Evolutionary conservation across 345 rosid species (phyloP).

Genomic region (Salix koriyanagi): DNA sequence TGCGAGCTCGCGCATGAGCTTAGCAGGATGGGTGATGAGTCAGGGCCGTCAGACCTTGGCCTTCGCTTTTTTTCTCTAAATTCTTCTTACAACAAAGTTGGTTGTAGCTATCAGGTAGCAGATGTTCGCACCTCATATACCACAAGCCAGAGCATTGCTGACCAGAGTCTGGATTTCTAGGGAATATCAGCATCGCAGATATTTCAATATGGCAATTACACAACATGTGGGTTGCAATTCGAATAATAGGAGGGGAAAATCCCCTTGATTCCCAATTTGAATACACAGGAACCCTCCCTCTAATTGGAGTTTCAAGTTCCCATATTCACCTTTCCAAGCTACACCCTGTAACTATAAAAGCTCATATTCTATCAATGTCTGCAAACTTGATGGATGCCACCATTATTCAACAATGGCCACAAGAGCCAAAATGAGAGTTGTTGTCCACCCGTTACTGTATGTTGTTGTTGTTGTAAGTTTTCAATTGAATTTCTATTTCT

Average conservation of each 20-base stretch:
- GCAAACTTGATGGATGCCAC: neutral
- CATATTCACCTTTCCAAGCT: neutral
- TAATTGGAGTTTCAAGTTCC: neutral
- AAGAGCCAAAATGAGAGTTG: neutral
- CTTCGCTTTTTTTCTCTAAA: no score
- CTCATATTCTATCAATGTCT: neutral
- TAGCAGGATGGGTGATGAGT: no score
- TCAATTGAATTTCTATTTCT: no score
- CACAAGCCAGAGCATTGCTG: constrained; percentile 85
- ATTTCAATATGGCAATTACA: neutral
- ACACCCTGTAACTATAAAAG: neutral
- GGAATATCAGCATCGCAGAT: neutral
- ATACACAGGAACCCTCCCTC: neutral
- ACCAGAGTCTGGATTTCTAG: constrained; percentile 69
- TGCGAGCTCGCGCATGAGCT: no score
- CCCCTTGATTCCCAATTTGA: neutral
- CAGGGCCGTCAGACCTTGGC: no score
- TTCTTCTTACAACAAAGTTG: neutral
- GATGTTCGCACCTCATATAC: constrained; percentile 55
- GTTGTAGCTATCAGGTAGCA: neutral
- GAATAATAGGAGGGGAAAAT: neutral
- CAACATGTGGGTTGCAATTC: neutral
- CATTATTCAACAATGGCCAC: neutral
- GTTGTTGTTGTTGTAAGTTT: no score
- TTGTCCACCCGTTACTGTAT: no score